Base-by-base conservation (phyloP, 2,329 filamentous ascomycete genomes). In the Curvularia spicifera region DNA sequence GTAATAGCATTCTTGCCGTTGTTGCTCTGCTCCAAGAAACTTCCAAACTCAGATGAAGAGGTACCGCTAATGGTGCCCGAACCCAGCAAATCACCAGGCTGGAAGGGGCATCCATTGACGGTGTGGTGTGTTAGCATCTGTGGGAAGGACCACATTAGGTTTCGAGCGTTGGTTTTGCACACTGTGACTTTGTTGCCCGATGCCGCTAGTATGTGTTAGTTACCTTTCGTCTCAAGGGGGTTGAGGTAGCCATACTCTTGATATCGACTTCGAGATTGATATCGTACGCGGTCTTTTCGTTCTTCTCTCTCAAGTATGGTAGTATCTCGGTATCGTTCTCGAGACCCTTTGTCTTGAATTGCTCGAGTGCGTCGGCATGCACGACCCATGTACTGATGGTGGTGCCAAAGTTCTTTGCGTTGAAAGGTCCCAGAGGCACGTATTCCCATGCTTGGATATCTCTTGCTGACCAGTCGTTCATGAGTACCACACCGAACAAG, bases 371-470 rank as follows among this genome's bases (percentile, higher is more conserved):
- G 71, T 93, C 90, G 31, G 87, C 83, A 12, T 91, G 80, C 4
- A 95, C 89, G 1, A 95, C 85, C 91, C 91, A 95, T 0, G 90
- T 85, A 59, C 87, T 90, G 65, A 95, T 89, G 0, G 85, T 90
- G 0, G 90, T 91, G 3, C 84, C 89, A 70, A 95, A 94, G 75
- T 93, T 94, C 83, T 96, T 95, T 24, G 87, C 83, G 61, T 91
- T 93, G 79, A 95, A 94, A 0, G 91, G 91, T 0, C 91, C 91
- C 7, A 94, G 79, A 0, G 91, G 91, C 8, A 93, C 84, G 66
- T 93, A 93, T 76, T 96, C 91, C 90, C 90, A 95, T 0, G 85
- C 84, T 73, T 96, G 91, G 49, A 95, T 88, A 67, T 95, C 91
- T 62, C 91, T 82, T 4, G 91, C 91, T 53, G 88, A 91, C 91